Evolutionary conservation across 805 yeast species (phyloP), one percentile per base, ranked within the genome.

Genomic region (Candida manassasensis): DNA sequence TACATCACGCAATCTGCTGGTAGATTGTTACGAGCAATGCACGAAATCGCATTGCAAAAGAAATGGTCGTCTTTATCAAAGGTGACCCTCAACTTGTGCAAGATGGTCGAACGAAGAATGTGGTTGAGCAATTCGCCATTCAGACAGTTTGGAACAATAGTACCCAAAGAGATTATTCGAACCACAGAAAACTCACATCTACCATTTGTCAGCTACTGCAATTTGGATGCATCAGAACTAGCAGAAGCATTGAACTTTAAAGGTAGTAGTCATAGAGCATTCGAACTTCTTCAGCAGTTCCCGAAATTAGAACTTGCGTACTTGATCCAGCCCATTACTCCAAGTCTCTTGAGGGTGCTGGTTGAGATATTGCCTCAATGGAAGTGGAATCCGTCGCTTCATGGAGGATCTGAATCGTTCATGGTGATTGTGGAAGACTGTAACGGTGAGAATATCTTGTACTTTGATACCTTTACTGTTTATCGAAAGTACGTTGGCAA

Each of bases 1-100:
- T 93, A 85, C 53, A 77, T 93, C 27, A 84, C 93, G 0, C 97
- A 93, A 57, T 86, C 94, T 27, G 97, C 96, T 1, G 90, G 94
- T 3, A 73, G 99, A 52, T 58, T 93, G 25, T 66, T 89, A 37
- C 64, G 97, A 38, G 97, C 97, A 0, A 73, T 94, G 43, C 79
- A 74, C 53, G 96, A 90, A 51, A 75, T 93, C 21, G 74, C 84
- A 7, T 46, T 84, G 30, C 67, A 71, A 35, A 84, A 80, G 44
- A 71, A 73, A 8, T 88, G 95, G 94, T 71, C 96, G 0, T 53
- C 65, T 14, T 55, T 83, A 10, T 67, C 95, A 0, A 73, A 71
- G 44, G 40, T 60, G 1, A 51, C 82, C 2, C 67, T 88, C 9
- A 77, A 77, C 35, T 42, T 90, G 8, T 81, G 90, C 53, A 84